Percentiles rank a stretch among this genome's conserved stretches.
These are phyloP conservation scores for Vanilla planifolia DNA, from an alignment of 106 monocot species.

Conservation along the genomic window DNA sequence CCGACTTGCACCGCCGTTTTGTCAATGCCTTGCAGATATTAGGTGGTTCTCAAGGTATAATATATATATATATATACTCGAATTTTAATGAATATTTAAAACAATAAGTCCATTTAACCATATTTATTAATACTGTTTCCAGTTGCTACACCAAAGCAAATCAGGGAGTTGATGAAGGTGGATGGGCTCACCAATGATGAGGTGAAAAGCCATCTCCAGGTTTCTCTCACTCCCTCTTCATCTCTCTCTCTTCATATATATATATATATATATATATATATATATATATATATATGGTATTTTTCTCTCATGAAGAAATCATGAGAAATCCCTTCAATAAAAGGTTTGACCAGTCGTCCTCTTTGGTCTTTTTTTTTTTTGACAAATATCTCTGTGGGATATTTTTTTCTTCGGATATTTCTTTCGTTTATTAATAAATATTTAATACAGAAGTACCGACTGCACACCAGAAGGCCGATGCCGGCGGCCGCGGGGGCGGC, in stretches of 20 bases:
- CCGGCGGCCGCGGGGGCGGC: constrained; percentile 20
- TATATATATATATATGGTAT: background rate
- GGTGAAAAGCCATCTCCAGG: constrained; percentile 98
- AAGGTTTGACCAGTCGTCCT: too few relatives aligned
- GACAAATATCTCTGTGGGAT: too few relatives aligned
- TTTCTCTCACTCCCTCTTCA: constrained; percentile 28
- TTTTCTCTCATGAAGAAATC: background rate
- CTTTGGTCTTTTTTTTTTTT: too few relatives aligned
- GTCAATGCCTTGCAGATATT: constrained; percentile 89
- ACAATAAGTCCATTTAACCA: too few relatives aligned
- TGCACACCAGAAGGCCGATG: constrained; percentile 79
- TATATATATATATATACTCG: background rate
- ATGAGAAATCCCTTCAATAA: too few relatives aligned
- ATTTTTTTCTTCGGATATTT: too few relatives aligned
- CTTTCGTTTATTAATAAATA: too few relatives aligned
- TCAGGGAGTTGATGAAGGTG: constrained; percentile 95
- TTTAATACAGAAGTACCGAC: constrained; percentile 91
- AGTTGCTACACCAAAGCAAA: constrained; percentile 97
- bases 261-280: too few relatives aligned
- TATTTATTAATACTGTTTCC: constrained; percentile 2
- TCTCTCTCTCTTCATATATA: background rate
- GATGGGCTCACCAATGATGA: constrained; percentile 97
- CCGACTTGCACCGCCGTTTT: constrained; percentile 93
- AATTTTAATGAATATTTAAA: too few relatives aligned
- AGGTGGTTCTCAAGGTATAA: constrained; percentile 87